Evolutionary conservation across 2,329 filamentous ascomycete species (phyloP).

Genomic region (Penicillium glabrum): DNA sequence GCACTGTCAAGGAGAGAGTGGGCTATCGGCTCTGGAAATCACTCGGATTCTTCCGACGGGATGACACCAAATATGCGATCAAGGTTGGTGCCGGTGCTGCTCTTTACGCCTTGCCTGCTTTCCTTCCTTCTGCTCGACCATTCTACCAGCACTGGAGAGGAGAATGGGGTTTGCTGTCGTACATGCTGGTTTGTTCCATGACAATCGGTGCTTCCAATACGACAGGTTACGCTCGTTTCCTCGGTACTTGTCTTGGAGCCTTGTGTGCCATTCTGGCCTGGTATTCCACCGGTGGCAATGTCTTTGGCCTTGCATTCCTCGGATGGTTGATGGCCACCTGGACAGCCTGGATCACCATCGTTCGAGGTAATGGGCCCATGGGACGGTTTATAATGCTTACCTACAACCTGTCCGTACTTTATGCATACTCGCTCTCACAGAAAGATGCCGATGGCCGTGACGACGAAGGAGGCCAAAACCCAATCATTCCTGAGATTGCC

Average conservation of each 20-base stretch:
- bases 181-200: conserved; percentile 98
- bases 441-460: conserved; percentile 69
- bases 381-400: conserved; percentile 92
- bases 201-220: conserved; percentile 96
- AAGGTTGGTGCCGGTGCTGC: conserved; percentile 92
- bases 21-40: conserved; percentile 43
- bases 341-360: conserved; percentile 88
- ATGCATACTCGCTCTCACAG: conserved; percentile 81
- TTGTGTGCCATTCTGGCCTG: conserved; percentile 73
- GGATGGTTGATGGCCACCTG: conserved; percentile 78
- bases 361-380: conserved; percentile 79
- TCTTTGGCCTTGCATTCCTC: conserved; percentile 72
- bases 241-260: conserved; percentile 82
- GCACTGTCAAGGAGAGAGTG: conserved; percentile 28
- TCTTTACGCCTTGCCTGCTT: conserved; percentile 85
- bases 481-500: conserved; percentile 82
- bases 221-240: conserved; percentile 80
- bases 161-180: conserved; percentile 94
- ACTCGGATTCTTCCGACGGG: conserved; percentile 58
- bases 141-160: conserved; percentile 86
- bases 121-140: conserved; percentile 73
- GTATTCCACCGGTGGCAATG: conserved; percentile 72
- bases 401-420: conserved; percentile 92
- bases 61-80: conserved; percentile 75
- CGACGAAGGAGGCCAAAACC: conserved; percentile 80